Conservation (phyloP, 768 basidiomycete species). For the Daedaleopsis nitida region DNA sequence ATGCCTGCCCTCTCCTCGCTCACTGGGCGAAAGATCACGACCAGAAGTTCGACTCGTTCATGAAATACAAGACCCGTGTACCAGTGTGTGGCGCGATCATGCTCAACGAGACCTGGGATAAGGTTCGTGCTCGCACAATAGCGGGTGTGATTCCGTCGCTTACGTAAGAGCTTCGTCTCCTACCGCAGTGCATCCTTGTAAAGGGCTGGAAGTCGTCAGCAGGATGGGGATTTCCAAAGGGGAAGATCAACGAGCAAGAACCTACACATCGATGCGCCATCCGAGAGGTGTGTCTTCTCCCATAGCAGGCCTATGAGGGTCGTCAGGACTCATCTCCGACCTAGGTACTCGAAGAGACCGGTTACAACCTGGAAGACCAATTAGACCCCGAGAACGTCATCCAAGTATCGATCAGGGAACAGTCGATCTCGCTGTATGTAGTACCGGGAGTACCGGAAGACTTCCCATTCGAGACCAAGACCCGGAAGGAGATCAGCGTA, state of each 20-base stretch:
- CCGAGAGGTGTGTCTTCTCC: conserved; percentile 66
- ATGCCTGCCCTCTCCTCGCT: conserved; percentile 77
- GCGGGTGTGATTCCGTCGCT: conserved; percentile 11
- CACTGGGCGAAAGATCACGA: conserved; percentile 87
- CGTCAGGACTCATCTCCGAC: conserved; percentile 12
- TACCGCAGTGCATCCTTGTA: conserved; percentile 85
- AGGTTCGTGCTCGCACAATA: conserved; percentile 52
- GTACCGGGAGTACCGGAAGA: conserved; percentile 87
- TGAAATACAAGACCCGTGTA: conserved; percentile 95
- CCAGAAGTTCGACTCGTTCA: conserved; percentile 84
- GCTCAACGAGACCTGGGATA: conserved; percentile 89
- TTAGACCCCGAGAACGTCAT: conserved; percentile 70
- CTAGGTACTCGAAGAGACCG: conserved; percentile 97
- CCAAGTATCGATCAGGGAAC: conserved; percentile 86
- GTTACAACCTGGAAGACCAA: conserved; percentile 80
- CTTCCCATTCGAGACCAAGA: conserved; percentile 88
- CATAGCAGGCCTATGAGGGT: neutral
- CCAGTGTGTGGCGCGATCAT: conserved; percentile 98
- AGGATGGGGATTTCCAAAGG: conserved; percentile 99
- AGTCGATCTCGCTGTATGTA: conserved; percentile 88
- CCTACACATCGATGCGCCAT: conserved; percentile 81
- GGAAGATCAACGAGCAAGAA: conserved; percentile 98
- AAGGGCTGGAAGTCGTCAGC: conserved; percentile 98
- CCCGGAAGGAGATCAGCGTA: conserved; percentile 98
- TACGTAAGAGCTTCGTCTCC: conserved; percentile 15